Percentiles rank a stretch among this genome's conserved stretches.
Evolutionary conservation across 192 early-diverging fungal species (phyloP).

Genomic region (Paraglomus brasilianum): DNA sequence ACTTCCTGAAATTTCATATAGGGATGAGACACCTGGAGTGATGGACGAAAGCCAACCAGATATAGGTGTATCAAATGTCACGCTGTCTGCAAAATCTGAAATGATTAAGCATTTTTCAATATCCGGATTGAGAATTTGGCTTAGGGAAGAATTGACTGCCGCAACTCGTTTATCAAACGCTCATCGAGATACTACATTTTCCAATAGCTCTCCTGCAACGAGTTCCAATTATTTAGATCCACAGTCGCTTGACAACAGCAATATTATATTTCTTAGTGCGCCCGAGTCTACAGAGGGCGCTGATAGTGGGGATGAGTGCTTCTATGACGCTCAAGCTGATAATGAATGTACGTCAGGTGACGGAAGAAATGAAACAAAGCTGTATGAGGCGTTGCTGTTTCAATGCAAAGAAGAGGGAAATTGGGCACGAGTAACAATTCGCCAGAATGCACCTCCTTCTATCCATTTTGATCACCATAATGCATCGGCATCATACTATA

Average conservation of each 20-base stretch:
- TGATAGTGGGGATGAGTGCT: conserved; percentile 38
- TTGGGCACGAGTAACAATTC: conserved; percentile 45
- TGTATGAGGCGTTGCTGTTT: conserved; percentile 47
- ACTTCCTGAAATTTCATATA: conserved; percentile 53
- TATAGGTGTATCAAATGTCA: conserved; percentile 38
- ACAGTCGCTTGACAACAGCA: background rate
- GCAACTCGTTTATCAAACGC: background rate
- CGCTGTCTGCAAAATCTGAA: conserved; percentile 40
- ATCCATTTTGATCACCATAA: conserved; percentile 25
- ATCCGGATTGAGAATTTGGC: conserved; percentile 50
- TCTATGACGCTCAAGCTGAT: conserved; percentile 39
- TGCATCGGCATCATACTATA: conserved; percentile 15
- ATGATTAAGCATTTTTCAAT: conserved; percentile 53
- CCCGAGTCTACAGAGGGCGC: conserved; percentile 6
- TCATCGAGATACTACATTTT: background rate
- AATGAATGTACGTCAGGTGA: background rate
- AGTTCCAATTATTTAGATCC: background rate
- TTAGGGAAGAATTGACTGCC: conserved; percentile 26
- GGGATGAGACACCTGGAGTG: conserved; percentile 59
- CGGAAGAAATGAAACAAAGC: background rate
- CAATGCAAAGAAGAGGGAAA: conserved; percentile 49
- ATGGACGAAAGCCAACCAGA: conserved; percentile 26
- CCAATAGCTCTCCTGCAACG: background rate
- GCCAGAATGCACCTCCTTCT: conserved; percentile 32
- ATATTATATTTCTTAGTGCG: background rate